Evolutionary conservation across 1,284 basidiomycete genomes (phyloP), one percentile per base, ranked within the genome.

Genomic region (Termitomyces sp.): DNA sequence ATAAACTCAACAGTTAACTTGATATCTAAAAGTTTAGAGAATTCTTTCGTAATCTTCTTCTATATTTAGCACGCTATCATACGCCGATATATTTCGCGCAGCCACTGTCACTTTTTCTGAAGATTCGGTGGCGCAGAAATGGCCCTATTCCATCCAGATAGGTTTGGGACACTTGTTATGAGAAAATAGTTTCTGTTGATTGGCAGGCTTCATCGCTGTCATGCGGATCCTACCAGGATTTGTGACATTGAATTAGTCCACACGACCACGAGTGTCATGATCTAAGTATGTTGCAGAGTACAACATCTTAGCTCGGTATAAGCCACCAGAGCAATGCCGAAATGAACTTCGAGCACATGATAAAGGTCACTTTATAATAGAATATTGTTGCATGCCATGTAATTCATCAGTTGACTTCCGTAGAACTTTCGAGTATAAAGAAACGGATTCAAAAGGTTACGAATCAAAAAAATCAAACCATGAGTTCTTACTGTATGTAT

Each of bases 111-210:
- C 15, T 28, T 6, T 17, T 10, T 6, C 26, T 33, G 33, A 41
- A 17, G 30, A 47, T 50, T 34, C 50, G 21, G 52, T 58, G 58
- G 58, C 52, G 58, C 55, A 56, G 40, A 31, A 51, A 8, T 34
- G 28, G 12, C 31, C 31, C 10, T 56, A 21, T 51, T 28, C 40
- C 43, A 53, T 34, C 2, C 5, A 28, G 7, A 15, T 30, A 50
- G 38, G 43, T 30, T 21, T 38, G 5, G 42, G 34, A 50, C 24
- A 26, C 13, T 8, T 21, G 31, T 21, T 5, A 43, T 33, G 46
- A 15, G 15, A 42, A 47, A 47, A 34, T 15, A 21, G 13, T 31
- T 34, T 36, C 33, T 31, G 40, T 40, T 49, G 42, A 58, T 58
- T 47, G 38, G 47, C 40, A 54, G 41, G 34, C 26, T 50, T 21